Evolutionary conservation across 495 filamentous ascomycete species (phyloP).

Genomic region (Talaromyces nanjingensis): DNA sequence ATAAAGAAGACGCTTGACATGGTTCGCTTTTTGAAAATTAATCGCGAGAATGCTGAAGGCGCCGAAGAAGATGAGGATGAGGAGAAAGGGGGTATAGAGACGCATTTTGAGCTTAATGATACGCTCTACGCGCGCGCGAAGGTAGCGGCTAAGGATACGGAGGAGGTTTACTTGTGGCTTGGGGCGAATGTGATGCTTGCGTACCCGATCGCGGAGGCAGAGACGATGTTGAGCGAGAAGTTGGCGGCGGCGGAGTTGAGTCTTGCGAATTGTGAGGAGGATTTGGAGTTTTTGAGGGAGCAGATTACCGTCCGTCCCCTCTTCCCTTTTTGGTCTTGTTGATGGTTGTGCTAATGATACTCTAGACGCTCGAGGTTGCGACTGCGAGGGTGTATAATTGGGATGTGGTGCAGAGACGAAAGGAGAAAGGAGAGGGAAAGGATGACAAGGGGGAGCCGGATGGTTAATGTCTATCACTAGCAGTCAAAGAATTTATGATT

Average conservation of each 20-base stretch:
- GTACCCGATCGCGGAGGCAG: constrained; percentile 84
- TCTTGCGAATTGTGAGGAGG: constrained; percentile 83
- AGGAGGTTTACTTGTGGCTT: constrained; percentile 96
- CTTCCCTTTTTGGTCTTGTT: no score
- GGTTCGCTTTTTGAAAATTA: constrained; percentile 68
- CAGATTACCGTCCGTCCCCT: constrained; percentile 73
- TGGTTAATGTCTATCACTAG: not conserved
- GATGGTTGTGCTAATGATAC: not conserved
- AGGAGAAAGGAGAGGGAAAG: constrained; percentile 70
- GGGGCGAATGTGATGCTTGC: constrained; percentile 97
- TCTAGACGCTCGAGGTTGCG: constrained; percentile 89
- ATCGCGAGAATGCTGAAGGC: constrained; percentile 19
- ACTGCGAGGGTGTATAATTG: constrained; percentile 98
- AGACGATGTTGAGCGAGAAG: constrained; percentile 70
- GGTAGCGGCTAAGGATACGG: constrained; percentile 71
- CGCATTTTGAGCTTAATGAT: constrained; percentile 93
- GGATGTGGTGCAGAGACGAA: constrained; percentile 90
- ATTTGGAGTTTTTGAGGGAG: constrained; percentile 90
- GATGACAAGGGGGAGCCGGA: constrained; percentile 20
- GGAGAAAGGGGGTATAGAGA: constrained; percentile 51
- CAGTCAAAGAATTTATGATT: not conserved
- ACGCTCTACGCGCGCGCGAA: constrained; percentile 86
- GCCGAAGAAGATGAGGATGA: not conserved
- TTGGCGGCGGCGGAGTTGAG: constrained; percentile 70
- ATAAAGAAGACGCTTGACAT: constrained; percentile 97